Evolutionary conservation across 164 flowering plant species (phyloP).

Genomic region (Kalanchoe fedtschenkoi): DNA sequence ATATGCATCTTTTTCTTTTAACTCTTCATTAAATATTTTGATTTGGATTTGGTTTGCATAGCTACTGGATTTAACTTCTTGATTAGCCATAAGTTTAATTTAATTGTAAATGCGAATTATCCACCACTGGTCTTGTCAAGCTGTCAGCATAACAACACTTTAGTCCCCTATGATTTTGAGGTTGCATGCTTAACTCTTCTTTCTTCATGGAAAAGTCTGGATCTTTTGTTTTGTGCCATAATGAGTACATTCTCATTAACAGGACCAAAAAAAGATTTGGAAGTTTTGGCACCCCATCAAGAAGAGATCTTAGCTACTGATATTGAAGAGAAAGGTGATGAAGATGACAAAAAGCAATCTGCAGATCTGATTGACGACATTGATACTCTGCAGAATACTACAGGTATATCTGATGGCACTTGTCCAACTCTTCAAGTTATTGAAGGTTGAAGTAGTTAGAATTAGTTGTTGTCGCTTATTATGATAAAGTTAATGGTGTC

Average conservation of each 20-base stretch:
- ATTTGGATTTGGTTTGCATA: too few species aligned
- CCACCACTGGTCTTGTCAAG: too few species aligned
- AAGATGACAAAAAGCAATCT: slow-evolving; percentile 16
- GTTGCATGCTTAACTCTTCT: neutral
- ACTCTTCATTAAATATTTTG: neutral
- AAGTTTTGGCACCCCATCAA: slow-evolving; percentile 44
- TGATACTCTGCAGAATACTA: slow-evolving; percentile 19
- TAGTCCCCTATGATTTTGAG: too few species aligned
- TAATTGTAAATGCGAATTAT: too few species aligned
- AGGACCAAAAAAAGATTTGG: slow-evolving; percentile 52
- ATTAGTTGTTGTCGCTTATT: slow-evolving; percentile 18
- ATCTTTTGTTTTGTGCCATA: neutral
- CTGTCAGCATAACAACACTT: too few species aligned
- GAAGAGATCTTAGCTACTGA: slow-evolving; percentile 32
- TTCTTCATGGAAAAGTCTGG: neutral
- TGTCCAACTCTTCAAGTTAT: slow-evolving; percentile 28
- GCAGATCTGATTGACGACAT: slow-evolving; percentile 13
- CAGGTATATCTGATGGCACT: slow-evolving; percentile 38
- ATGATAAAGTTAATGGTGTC: slow-evolving; percentile 14
- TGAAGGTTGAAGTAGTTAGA: slow-evolving; percentile 22
- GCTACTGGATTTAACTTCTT: too few species aligned
- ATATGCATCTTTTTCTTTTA: neutral
- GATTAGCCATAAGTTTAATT: too few species aligned
- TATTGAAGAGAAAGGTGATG: slow-evolving; percentile 16
- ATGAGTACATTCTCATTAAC: slow-evolving; percentile 10